phyloP scores from a whole-genome alignment of 805 yeast species.

The Nadsonia fulvescens region DNA sequence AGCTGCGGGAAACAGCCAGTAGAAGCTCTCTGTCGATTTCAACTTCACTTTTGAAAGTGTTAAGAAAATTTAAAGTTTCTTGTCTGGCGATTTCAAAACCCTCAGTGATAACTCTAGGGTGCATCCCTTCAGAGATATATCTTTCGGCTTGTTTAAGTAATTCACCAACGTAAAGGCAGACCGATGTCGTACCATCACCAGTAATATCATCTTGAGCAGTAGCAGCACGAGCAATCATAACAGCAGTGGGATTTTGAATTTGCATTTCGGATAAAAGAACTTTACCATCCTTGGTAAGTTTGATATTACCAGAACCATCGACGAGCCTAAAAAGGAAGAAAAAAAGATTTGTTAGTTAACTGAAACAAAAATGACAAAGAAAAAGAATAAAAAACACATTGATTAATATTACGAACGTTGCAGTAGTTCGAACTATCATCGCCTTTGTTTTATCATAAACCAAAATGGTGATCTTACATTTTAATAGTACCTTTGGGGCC shows the following conservation, averaged over 20 bases:
- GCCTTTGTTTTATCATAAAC: conserved; percentile 7
- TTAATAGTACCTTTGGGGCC: conserved; percentile 97
- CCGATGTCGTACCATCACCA: conserved; percentile 98
- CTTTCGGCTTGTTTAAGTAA: conserved; percentile 87
- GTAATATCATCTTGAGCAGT: conserved; percentile 97
- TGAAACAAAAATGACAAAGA: background rate
- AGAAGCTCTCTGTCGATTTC: conserved; percentile 71
- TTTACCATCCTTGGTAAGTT: conserved; percentile 93
- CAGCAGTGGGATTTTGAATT: conserved; percentile 80
- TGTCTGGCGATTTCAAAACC: conserved; percentile 86
- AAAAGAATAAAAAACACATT: background rate
- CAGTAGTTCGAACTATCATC: background rate
- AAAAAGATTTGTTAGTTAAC: conserved; percentile 6
- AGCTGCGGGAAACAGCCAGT: conserved; percentile 79
- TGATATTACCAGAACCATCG: conserved; percentile 90
- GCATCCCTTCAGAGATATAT: conserved; percentile 81
- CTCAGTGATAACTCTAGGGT: conserved; percentile 85
- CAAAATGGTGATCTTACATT: conserved; percentile 29
- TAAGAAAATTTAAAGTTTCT: conserved; percentile 51
- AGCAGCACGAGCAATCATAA: conserved; percentile 87
- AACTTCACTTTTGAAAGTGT: conserved; percentile 35
- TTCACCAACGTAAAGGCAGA: conserved; percentile 86
- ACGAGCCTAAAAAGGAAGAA: conserved; percentile 43
- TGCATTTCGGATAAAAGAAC: conserved; percentile 92
- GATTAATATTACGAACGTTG: background rate